Evolutionary conservation across 805 yeast genomes (phyloP), one percentile per base, ranked within the genome.

Genomic region (Candida montana): DNA sequence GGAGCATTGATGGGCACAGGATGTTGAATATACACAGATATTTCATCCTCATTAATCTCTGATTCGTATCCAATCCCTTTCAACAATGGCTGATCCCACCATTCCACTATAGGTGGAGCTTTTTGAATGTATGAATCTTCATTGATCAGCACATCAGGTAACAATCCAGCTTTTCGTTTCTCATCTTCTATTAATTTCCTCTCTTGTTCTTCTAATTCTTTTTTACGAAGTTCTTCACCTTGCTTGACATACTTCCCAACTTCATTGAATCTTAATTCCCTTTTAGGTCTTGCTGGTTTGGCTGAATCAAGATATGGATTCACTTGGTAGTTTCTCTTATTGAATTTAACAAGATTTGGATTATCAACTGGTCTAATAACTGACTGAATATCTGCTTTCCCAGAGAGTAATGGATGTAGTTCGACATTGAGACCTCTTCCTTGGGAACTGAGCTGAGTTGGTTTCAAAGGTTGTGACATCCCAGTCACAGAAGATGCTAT

Each of bases 81-180:
- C 2, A 83, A 50, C 36, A 77, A 74, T 2, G 77, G 77, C 40
- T 62, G 58, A 62, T 91, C 96, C 97, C 97, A 91, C 96, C 96
- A 88, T 59, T 89, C 96, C 2, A 80, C 61, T 2, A 43, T 46
- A 0, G 95, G 95, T 1, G 90, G 89, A 16, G 45, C 54, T 0
- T 54, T 57, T 0, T 65, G 64, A 39, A 64, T 59, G 53, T 71
- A 83, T 8, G 64, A 57, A 16, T 76, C 73, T 53, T 87, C 96
- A 4, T 81, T 82, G 1, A 71, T 44, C 1, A 55, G 51, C 15
- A 64, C 57, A 48, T 83, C 79, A 0, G 90, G 77, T 7, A 69
- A 60, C 6, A 57, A 28, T 1, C 61, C 61, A 7, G 79, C 90
- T 42, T 67, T 59, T 19, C 54, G 49, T 15, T 54, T 57, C 24